Evolutionary conservation across 1,139 yeast genomes (phyloP).

Genomic region (Entelexis sorbosivorans): DNA sequence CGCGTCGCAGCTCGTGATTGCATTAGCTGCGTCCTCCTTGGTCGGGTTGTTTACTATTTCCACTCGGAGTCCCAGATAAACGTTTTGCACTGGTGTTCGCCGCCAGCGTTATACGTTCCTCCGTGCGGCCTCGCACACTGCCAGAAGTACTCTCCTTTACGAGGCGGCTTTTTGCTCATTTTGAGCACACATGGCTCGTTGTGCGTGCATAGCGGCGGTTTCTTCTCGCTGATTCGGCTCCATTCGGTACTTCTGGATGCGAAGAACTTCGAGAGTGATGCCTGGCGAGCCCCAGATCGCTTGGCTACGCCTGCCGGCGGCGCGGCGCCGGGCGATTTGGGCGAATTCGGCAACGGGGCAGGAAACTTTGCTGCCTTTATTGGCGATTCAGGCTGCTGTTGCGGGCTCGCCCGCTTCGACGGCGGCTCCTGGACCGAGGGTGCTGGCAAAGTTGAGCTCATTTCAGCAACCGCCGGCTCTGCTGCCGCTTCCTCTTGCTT

Average conservation of each 20-base stretch:
- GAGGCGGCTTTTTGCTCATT: conserved; percentile 30
- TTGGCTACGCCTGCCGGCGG: neutral
- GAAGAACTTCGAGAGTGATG: conserved; percentile 4
- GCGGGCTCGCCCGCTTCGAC: too few relatives aligned
- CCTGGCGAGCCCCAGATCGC: neutral
- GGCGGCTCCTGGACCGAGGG: too few relatives aligned
- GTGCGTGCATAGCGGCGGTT: conserved; percentile 29
- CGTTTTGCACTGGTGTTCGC: conserved; percentile 27
- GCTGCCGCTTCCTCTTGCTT: neutral
- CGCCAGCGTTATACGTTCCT: conserved; percentile 20
- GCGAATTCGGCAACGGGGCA: neutral
- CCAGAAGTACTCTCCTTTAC: conserved; percentile 36
- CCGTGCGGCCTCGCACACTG: conserved; percentile 31
- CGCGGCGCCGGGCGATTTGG: neutral
- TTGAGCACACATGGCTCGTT: conserved; percentile 30
- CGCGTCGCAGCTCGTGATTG: neutral
- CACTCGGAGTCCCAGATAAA: conserved; percentile 15
- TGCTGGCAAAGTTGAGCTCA: too few relatives aligned
- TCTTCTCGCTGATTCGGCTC: conserved; percentile 25
- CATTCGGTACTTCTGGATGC: conserved; percentile 22
- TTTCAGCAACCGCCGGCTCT: too few relatives aligned
- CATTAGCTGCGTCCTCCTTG: too few relatives aligned
- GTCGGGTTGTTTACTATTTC: too few relatives aligned
- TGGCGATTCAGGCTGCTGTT: too few relatives aligned
- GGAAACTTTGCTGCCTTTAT: too few relatives aligned